Percentiles rank a stretch among this genome's conserved stretches.
phyloP scores from a whole-genome alignment of 2,329 filamentous ascomycete genomes.

The Talaromyces sp. region DNA sequence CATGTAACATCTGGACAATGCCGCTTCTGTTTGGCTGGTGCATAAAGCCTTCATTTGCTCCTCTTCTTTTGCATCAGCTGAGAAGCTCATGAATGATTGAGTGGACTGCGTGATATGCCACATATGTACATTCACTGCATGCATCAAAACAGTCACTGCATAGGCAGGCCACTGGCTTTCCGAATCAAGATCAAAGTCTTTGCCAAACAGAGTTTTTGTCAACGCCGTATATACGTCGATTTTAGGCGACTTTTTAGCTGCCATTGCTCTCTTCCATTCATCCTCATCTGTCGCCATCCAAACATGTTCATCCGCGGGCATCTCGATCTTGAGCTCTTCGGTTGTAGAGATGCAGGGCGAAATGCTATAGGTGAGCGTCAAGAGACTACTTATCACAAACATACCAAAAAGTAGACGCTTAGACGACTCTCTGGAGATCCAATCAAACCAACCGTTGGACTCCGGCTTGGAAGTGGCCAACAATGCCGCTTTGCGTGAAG shows the following conservation, averaged over 20 bases:
- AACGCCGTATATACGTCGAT: constrained; percentile 28
- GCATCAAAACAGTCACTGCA: constrained; percentile 34
- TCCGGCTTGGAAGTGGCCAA: constrained; percentile 2
- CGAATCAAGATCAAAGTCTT: constrained; percentile 22
- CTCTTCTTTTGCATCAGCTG: constrained; percentile 23
- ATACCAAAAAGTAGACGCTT: constrained; percentile 35
- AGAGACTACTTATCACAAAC: constrained; percentile 34
- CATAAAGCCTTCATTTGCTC: constrained; percentile 25
- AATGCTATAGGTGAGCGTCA: constrained; percentile 34
- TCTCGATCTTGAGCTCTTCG: constrained; percentile 36
- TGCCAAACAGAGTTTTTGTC: constrained; percentile 28
- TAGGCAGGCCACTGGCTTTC: constrained; percentile 27
- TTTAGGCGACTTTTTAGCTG: constrained; percentile 6
- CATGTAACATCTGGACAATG: constrained; percentile 31
- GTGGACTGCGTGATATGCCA: constrained; percentile 36
- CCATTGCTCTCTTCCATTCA: constrained; percentile 28
- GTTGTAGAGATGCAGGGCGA: constrained; percentile 34
- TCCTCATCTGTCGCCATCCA: constrained; percentile 33
- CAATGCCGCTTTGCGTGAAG: constrained; percentile 16
- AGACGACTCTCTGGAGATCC: constrained; percentile 31
- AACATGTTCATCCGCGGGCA: constrained; percentile 33
- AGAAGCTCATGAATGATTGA: constrained; percentile 28
- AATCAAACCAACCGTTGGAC: constrained; percentile 29
- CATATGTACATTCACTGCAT: constrained; percentile 38
- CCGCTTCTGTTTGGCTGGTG: constrained; percentile 27